Base-by-base conservation (phyloP, 1,284 basidiomycete species). In the Bothia castanella region DNA sequence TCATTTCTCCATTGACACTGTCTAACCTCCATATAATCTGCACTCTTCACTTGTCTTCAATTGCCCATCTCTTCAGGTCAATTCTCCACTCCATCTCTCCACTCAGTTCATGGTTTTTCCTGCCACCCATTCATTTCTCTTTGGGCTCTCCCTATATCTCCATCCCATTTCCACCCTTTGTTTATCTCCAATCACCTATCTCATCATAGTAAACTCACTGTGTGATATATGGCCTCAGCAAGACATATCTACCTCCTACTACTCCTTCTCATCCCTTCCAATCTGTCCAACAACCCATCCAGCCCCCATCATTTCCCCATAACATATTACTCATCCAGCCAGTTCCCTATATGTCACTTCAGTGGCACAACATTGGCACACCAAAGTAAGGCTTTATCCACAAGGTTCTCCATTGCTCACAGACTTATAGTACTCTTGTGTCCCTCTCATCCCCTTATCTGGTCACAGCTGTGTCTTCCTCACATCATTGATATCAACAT, bases 151-250 rank as follows among this genome's bases (percentile, higher is more conserved):
- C 80, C 13, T 77, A 68, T 43, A 45, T 63, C n/a, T n/a, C n/a
- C n/a, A n/a, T n/a, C n/a, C n/a, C n/a, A n/a, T n/a, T n/a, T n/a
- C n/a, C n/a, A n/a, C n/a, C n/a, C n/a, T n/a, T n/a, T n/a, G 71
- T 60, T 75, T 79, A 35, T 72, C 77, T 45, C 69, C 76, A 30
- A 58, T 72, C 53, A 17, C 72, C 40, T 78, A 76, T 71, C 72
- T 80, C 55, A 74, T 79, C 72, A 85, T 85, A 38, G 79, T 89
- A 52, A 84, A 83, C 62, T 82, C 78, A 7, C 67, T 89, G 47
- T 81, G 77, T 62, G 83, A 89, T 58, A 84, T 87, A 66, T 89
- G 87, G 87, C 80, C 74, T 42, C 79, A 80, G 3, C 79, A 87
- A 61, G 79, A 85, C 60, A 83, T 89, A 36, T 87, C 87, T n/a